Percentiles rank a stretch among this genome's conserved stretches.
phyloP scores from a whole-genome alignment of 192 early-diverging fungal genomes.

The Backusella circina region DNA sequence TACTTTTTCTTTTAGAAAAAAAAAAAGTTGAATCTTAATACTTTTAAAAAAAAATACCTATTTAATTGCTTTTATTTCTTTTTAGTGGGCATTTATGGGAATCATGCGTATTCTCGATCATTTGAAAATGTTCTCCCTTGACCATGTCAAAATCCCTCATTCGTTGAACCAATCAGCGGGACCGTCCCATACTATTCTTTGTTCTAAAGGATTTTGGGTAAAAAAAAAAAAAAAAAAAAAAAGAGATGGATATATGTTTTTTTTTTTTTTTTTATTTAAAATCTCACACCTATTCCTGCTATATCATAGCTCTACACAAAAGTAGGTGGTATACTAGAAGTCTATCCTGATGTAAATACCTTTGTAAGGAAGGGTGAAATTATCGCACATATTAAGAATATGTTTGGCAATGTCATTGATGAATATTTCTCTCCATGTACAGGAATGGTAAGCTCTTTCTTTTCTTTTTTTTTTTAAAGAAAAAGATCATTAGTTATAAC shows the following conservation, averaged over 20 bases:
- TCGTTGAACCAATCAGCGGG: not conserved
- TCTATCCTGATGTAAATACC: constrained; percentile 77
- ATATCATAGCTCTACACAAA: constrained; percentile 90
- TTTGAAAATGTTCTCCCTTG: constrained; percentile 53
- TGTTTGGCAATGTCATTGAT: constrained; percentile 85
- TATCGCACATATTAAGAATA: constrained; percentile 81
- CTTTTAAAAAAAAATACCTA: not conserved
- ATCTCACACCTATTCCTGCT: constrained; percentile 33
- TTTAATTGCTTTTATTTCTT: not conserved
- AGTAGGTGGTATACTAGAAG: constrained; percentile 81
- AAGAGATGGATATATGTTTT: not conserved
- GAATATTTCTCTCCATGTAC: constrained; percentile 74
- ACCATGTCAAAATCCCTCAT: constrained; percentile 5
- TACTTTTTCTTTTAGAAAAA: no score
- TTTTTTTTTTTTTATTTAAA: no score
- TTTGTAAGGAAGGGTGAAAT: constrained; percentile 78
- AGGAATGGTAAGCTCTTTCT: constrained; percentile 54
- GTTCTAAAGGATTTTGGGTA: constrained; percentile 33
- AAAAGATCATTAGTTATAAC: constrained; percentile 20
- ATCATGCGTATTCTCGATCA: constrained; percentile 60
- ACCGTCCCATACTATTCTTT: constrained; percentile 17
- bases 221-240: not conserved
- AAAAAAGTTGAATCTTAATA: not conserved
- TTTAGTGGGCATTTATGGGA: constrained; percentile 54
- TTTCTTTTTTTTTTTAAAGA: constrained; percentile 9